Evolutionary conservation across 768 basidiomycete genomes (phyloP), one percentile per base, ranked within the genome.

Genomic region (Tremella fuciformis): DNA sequence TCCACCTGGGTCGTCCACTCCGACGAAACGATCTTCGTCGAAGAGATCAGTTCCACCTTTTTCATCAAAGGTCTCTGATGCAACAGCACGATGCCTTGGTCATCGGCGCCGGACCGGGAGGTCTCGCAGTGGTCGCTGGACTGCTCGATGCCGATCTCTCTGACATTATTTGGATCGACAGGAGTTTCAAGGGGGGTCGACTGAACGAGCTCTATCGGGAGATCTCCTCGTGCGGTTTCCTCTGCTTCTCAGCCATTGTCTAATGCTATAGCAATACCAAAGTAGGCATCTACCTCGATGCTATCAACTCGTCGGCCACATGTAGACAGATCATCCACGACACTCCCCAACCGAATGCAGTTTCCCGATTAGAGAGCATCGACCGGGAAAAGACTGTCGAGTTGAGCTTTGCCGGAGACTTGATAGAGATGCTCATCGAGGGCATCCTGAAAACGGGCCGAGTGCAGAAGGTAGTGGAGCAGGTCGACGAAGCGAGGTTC

Each of bases 91-190:
- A 62, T 13, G 64, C 64, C 1, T 40, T 66, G 8, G 57, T 69
- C 37, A 51, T 65, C 3, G 67, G 67, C 16, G 64, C 67, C 1
- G 67, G 67, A 18, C 67, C 67, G 1, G 67, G 67, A 19, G 67
- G 67, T 13, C 49, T 69, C 7, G 64, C 67, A 18, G 42, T 59
- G 2, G 37, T 60, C 9, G 37, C 55, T 13, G 53, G 54, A 18
- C 37, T 69, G 19, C 59, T 65, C 29, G 67, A 69, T 55, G 51
- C 16, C 1, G 64, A 59, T 1, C 7, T 64, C 1, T 53, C 21
- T 6, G n/a, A 44, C 0, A 59, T 69, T 42, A 40, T 59, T 2
- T 69, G 67, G 67, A 48, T 69, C 8, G 67, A 69, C 42, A 48
- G 50, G 39, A 22, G 2, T 0, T 65, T 65, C 39, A 37, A 55